Evolutionary conservation across 495 filamentous ascomycete genomes (phyloP).

Genomic region (Lepraria neglecta): DNA sequence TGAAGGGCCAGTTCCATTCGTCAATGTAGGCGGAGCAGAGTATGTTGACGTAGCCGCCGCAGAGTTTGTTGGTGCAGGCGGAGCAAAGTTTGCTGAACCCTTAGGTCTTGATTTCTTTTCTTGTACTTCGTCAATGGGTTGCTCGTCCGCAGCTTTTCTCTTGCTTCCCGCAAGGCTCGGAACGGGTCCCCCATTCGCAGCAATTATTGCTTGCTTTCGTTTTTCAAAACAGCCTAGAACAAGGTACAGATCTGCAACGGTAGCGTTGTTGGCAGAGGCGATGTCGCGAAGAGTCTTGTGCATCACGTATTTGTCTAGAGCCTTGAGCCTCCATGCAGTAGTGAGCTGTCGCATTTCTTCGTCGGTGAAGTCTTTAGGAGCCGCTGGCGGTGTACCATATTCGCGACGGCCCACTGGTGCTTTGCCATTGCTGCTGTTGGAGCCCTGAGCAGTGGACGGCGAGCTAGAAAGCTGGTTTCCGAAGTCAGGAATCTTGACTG

Average conservation of each 20-base stretch:
- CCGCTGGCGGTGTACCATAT: slow-evolving; percentile 15
- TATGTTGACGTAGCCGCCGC: too few relatives aligned
- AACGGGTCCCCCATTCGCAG: slow-evolving; percentile 15
- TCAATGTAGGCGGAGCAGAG: neutral
- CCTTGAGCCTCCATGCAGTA: slow-evolving; percentile 25
- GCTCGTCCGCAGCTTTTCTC: slow-evolving; percentile 13
- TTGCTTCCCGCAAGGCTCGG: slow-evolving; percentile 18
- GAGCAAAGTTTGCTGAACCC: slow-evolving; percentile 6
- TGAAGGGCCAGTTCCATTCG: neutral
- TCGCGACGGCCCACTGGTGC: slow-evolving; percentile 2
- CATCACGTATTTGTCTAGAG: slow-evolving; percentile 25
- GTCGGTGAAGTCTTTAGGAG: slow-evolving; percentile 22
- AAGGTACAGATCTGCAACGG: neutral
- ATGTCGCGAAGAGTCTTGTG: slow-evolving; percentile 15
- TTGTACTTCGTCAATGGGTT: slow-evolving; percentile 1
- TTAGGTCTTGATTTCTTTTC: slow-evolving; percentile 4
- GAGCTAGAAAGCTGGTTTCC: neutral
- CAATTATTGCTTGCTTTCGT: neutral
- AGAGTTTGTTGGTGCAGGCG: too few relatives aligned
- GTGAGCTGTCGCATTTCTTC: slow-evolving; percentile 22
- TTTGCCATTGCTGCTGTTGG: neutral
- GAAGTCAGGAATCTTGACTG: neutral
- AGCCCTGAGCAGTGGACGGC: neutral
- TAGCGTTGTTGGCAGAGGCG: too few relatives aligned
- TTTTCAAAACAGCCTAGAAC: slow-evolving; percentile 5